Conservation (phyloP, 1,284 basidiomycete genomes). For the Tylopilus microsporus region DNA sequence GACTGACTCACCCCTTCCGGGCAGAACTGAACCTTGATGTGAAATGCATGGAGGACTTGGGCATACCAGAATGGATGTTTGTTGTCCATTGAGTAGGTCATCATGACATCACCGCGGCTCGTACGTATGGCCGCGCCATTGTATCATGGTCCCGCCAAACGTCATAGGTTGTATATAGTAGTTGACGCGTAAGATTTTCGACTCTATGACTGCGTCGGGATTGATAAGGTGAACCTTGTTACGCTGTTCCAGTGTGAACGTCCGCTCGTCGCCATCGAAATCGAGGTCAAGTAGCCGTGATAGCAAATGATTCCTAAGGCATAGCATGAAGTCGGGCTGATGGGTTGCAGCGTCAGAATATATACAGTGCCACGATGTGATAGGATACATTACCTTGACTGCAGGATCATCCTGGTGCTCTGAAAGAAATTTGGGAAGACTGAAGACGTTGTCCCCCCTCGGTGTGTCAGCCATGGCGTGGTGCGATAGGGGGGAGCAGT, state of each 20-base stretch:
- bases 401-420: slow-evolving; percentile 10
- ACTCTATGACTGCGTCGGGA: not conserved
- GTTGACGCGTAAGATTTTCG: not conserved
- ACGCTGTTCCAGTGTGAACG: not conserved
- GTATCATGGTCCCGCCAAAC: not conserved
- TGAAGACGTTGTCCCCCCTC: not conserved
- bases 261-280: slow-evolving; percentile 11
- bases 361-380: not conserved
- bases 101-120: not conserved
- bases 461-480: not conserved
- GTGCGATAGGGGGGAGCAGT: not conserved
- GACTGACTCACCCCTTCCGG: not conserved
- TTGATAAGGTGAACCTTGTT: not conserved
- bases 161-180: not conserved
- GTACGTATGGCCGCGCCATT: too few species aligned
- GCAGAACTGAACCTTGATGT: not conserved
- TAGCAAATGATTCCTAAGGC: slow-evolving; percentile 15
- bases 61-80: slow-evolving; percentile 7
- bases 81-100: slow-evolving; percentile 3
- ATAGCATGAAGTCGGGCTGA: not conserved
- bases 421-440: not conserved
- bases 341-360: not conserved
- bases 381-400: slow-evolving; percentile 6
- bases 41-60: not conserved
- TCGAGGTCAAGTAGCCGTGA: slow-evolving; percentile 5